Base-by-base conservation (phyloP, 345 rosid genomes). In the Luvunga scandens region DNA sequence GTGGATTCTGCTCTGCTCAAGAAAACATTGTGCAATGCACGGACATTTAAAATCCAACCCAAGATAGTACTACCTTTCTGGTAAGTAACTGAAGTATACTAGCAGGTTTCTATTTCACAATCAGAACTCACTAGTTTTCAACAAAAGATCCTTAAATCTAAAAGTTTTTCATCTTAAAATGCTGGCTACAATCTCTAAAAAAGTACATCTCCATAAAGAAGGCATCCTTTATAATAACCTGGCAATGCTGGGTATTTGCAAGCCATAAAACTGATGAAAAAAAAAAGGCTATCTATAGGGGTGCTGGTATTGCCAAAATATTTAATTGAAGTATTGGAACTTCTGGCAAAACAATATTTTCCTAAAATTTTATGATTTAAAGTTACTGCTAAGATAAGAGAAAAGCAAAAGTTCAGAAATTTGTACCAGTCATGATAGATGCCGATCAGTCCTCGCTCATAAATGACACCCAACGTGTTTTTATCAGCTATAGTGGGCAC, bases 361-460 rank as follows among this genome's bases (percentile, higher is more conserved):
- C 28, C 61, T 21, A 48, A 76, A 68, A 74, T 9, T 10, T 22
- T 59, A 62, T 24, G 38, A 38, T 30, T 63, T 9, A 31, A 13
- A 30, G 74, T 21, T 16, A 56, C 59, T 9, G 5, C 22, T 65
- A 75, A 13, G 36, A 31, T 22, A 78, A 50, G 18, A 74, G 38
- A 33, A 42, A 71, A 60, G 8, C 31, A 69, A 72, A 75, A 55
- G n/a, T 28, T 79, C n/a, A 39, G 66, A 78, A 73, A 53, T 50
- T 34, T 80, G 67, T 85, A 97, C 99, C 99, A 97, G 87, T 94
- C 97, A 76, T 97, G 98, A 84, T 94, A 97, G 81, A 97, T 97
- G 81, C 99, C 99, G 24, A 93, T 92, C 80, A 97, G 83, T 80
- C 99, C 99, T 75, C 99, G 86, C 75, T 94, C 94, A 72, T 84